phyloP scores from a whole-genome alignment of 306 rosid species.

The Biancaea sappan region DNA sequence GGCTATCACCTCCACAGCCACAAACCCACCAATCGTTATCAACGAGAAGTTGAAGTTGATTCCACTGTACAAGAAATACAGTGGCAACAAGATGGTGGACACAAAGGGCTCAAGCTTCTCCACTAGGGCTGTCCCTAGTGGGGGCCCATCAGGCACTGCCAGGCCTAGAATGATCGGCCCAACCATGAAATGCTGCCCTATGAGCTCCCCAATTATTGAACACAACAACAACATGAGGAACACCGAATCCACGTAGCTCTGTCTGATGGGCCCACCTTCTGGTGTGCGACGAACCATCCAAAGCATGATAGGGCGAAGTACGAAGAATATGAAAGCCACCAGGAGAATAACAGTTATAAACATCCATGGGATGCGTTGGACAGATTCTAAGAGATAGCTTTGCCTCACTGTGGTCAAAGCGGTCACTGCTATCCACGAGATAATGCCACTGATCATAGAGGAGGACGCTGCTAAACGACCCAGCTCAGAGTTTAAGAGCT shows the following conservation, averaged over 20 bases:
- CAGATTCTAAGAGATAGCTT: neutral
- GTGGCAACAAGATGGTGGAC: conserved; percentile 44
- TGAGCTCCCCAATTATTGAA: conserved; percentile 39
- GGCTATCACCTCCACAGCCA: conserved; percentile 36
- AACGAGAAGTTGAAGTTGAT: conserved; percentile 17
- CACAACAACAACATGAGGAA: conserved; percentile 49
- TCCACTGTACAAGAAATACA: conserved; percentile 47
- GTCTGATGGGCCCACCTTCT: conserved; percentile 37
- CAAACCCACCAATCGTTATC: neutral
- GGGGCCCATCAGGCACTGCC: conserved; percentile 69
- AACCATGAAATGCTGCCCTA: conserved; percentile 48
- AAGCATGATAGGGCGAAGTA: conserved; percentile 46
- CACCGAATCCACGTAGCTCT: conserved; percentile 25
- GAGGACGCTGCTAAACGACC: conserved; percentile 58
- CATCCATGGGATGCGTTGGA: neutral
- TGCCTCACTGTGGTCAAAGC: neutral
- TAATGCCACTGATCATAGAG: conserved; percentile 48
- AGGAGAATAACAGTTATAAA: neutral
- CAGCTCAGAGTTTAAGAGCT: conserved; percentile 66
- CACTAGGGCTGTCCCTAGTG: conserved; percentile 56
- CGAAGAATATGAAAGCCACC: conserved; percentile 17
- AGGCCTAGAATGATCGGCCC: conserved; percentile 62
- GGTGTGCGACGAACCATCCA: conserved; percentile 47
- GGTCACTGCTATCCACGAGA: neutral
- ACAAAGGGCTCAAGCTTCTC: conserved; percentile 50